Conservation (phyloP, 2,329 filamentous ascomycete genomes). For the Xylaria sp. region DNA sequence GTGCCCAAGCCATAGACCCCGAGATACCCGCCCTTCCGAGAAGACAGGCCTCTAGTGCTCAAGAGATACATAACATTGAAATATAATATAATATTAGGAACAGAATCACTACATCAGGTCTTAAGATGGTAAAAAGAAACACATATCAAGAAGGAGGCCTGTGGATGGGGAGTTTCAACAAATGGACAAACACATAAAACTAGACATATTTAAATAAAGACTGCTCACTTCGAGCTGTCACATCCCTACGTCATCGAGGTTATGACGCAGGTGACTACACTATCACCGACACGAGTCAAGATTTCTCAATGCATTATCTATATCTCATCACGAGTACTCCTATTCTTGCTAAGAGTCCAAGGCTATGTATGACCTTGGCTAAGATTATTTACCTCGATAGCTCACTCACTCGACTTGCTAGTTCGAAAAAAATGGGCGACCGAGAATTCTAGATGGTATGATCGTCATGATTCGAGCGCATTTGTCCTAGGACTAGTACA, state of each 20-base stretch:
- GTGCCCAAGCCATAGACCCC: no score
- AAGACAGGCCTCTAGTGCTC: no score
- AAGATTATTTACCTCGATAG: no score
- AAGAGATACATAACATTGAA: neutral
- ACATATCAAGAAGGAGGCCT: neutral
- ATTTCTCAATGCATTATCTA: no score
- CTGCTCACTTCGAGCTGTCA: neutral
- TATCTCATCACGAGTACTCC: neutral
- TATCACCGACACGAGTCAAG: no score
- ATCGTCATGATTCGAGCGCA: slow-evolving; percentile 1
- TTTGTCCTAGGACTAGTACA: neutral
- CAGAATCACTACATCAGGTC: neutral
- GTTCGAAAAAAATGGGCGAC: no score
- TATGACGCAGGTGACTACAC: neutral
- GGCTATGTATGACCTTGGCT: no score
- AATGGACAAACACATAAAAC: neutral
- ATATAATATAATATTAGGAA: neutral
- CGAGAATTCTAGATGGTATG: neutral
- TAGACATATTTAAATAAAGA: neutral
- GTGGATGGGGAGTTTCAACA: no score
- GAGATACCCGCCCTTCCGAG: no score
- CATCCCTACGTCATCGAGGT: neutral
- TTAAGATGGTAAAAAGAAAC: neutral
- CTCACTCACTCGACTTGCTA: neutral
- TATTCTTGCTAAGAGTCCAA: neutral